Conservation (phyloP, 805 yeast genomes). For the Maudiozyma barnettii region DNA sequence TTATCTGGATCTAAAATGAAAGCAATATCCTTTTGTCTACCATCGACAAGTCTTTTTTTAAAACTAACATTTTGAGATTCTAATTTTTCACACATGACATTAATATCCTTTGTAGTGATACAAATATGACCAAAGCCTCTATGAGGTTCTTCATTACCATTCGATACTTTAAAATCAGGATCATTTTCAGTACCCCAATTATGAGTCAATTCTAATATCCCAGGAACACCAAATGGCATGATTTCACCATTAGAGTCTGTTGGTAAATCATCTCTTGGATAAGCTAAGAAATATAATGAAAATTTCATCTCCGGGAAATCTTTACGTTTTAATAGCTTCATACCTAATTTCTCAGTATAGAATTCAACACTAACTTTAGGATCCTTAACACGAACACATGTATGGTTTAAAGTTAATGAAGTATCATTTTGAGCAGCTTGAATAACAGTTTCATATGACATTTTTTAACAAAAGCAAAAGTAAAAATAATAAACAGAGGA, state of each 20-base stretch:
- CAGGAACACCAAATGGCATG: conserved; percentile 31
- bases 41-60: conserved; percentile 78
- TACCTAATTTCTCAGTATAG: conserved; percentile 66
- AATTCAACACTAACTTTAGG: conserved; percentile 64
- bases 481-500: too few species aligned
- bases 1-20: conserved; percentile 93
- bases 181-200: conserved; percentile 63
- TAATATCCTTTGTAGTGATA: conserved; percentile 74
- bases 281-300: conserved; percentile 60
- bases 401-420: conserved; percentile 44
- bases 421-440: conserved; percentile 17
- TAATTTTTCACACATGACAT: conserved; percentile 47
- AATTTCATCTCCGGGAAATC: conserved; percentile 48
- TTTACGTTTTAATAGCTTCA: conserved; percentile 47
- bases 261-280: conserved; percentile 18
- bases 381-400: conserved; percentile 74
- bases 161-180: conserved; percentile 47
- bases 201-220: conserved; percentile 79
- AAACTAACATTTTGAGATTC: conserved; percentile 58
- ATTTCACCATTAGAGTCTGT: conserved; percentile 35
- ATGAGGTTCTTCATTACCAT: conserved; percentile 77
- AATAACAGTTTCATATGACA: conserved; percentile 6
- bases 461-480: too few species aligned
- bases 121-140: conserved; percentile 95
- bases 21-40: conserved; percentile 88